Evolutionary conservation across 1,284 basidiomycete species (phyloP).

Genomic region (Trichosporon asahii): DNA sequence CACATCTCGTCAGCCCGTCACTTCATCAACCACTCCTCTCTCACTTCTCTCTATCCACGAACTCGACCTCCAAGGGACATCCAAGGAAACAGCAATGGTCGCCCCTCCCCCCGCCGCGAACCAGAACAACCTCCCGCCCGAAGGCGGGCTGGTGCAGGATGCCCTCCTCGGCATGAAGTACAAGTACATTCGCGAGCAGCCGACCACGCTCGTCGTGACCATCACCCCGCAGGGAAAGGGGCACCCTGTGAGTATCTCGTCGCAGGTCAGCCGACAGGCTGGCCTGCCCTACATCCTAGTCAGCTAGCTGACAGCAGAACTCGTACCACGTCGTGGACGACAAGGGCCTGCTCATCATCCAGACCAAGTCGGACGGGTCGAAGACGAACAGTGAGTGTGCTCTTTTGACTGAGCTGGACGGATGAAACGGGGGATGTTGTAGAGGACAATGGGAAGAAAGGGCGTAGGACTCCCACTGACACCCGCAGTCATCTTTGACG

Average conservation of each 20-base stretch:
- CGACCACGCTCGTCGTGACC: neutral
- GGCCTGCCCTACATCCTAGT: neutral
- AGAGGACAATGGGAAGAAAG: too few species aligned
- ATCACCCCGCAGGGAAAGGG: neutral
- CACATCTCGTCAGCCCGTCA: neutral
- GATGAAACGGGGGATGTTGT: too few species aligned
- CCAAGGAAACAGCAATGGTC: too few species aligned
- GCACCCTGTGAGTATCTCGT: neutral
- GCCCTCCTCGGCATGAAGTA: neutral
- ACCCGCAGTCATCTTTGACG: neutral
- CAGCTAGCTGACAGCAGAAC: neutral
- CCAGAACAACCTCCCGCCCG: neutral
- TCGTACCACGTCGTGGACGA: neutral
- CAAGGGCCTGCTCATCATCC: neutral
- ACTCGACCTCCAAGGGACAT: neutral
- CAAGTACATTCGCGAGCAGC: neutral
- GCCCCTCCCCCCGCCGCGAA: neutral
- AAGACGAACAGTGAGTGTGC: conserved; percentile 6
- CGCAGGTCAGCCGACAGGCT: neutral
- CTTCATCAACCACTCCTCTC: neutral
- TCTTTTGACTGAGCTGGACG: too few species aligned
- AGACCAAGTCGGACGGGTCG: neutral
- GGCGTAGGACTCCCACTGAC: neutral
- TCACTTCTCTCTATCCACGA: neutral
- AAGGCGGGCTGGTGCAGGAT: neutral